Evolutionary conservation across 2,329 filamentous ascomycete genomes (phyloP), one percentile per base, ranked within the genome.

Genomic region (Neopestalotiopsis clavispora): DNA sequence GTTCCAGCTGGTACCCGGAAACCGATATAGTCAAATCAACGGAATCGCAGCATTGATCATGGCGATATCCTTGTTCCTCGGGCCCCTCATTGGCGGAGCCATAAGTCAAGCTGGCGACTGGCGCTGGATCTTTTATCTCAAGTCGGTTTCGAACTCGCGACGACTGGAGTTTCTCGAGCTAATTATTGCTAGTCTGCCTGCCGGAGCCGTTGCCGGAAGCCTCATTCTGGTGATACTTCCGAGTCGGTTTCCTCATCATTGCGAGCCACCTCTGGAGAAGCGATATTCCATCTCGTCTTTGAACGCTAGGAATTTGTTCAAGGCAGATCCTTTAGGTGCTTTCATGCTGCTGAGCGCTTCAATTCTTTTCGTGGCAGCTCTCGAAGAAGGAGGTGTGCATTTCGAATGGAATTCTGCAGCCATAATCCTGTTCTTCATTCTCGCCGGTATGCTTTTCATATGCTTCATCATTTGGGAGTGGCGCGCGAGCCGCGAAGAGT

Each of bases 91-190:
- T 0, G 83, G 84, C 1, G 84, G 84, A 3, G 76, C 77, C 9
- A 84, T 86, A 5, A 77, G 75, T 7, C 78, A 81, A 60, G 71
- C 78, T 12, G 76, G 78, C 0, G 80, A 76, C 0, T 85, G 83
- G 83, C 74, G 82, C 71, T 84, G 84, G 84, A 81, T 85, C 2
- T 85, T 85, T 70, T 79, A 80, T 49, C 76, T 86, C 3, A 85
- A 86, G 82, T 84, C 62, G 45, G 79, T 75, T 5, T 2, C 42
- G n/a, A 7, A 4, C 23, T 28, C 23, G 23, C 23, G 23, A 28
- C 23, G 23, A 28, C 23, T 28, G 23, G 23, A 28, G 23, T 28
- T 28, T 28, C 23, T 28, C 23, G 23, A 28, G 23, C 23, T 28
- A 28, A 28, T 28, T 28, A 3, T 28, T 28, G 23, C 23, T 28